Conservation (phyloP, 441 rosid genomes). For the Viola pubescens region DNA sequence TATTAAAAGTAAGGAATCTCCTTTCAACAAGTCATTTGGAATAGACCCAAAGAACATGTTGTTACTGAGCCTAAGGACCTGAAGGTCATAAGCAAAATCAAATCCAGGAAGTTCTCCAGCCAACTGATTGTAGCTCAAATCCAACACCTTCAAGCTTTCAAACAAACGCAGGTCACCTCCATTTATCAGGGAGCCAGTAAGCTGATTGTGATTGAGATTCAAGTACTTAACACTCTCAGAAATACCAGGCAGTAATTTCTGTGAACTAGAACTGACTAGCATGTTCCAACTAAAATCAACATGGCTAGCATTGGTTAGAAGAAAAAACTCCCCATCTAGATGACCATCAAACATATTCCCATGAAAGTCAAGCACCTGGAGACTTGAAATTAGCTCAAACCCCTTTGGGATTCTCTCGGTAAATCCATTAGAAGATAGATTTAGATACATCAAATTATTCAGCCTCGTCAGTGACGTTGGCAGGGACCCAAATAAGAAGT, state of each 20-base stretch:
- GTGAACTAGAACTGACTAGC: slow-evolving; percentile 52
- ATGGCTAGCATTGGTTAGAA: slow-evolving; percentile 66
- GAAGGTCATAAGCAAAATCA: slow-evolving; percentile 79
- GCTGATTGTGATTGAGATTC: slow-evolving; percentile 82
- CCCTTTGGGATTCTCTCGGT: slow-evolving; percentile 58
- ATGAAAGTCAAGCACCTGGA: slow-evolving; percentile 78
- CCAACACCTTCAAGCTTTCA: slow-evolving; percentile 67
- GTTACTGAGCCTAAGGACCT: slow-evolving; percentile 82
- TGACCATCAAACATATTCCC: slow-evolving; percentile 69
- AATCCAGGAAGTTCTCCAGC: slow-evolving; percentile 94
- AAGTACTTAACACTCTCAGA: slow-evolving; percentile 71
- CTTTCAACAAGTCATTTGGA: slow-evolving; percentile 78
- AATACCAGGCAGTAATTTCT: slow-evolving; percentile 67
- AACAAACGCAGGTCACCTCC: slow-evolving; percentile 57
- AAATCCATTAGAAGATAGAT: slow-evolving; percentile 70
- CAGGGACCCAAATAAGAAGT: slow-evolving; percentile 69
- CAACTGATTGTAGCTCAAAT: slow-evolving; percentile 81
- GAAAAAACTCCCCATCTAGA: slow-evolving; percentile 75
- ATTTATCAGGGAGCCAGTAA: slow-evolving; percentile 68
- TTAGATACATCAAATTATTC: slow-evolving; percentile 46
- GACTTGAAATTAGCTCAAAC: slow-evolving; percentile 51
- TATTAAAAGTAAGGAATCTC: slow-evolving; percentile 72
- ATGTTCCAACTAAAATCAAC: slow-evolving; percentile 72
- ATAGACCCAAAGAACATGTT: slow-evolving; percentile 73
- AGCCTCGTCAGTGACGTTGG: slow-evolving; percentile 55